Evolutionary conservation across 306 rosid species (phyloP).

Genomic region (Begonia fuchsioides): DNA sequence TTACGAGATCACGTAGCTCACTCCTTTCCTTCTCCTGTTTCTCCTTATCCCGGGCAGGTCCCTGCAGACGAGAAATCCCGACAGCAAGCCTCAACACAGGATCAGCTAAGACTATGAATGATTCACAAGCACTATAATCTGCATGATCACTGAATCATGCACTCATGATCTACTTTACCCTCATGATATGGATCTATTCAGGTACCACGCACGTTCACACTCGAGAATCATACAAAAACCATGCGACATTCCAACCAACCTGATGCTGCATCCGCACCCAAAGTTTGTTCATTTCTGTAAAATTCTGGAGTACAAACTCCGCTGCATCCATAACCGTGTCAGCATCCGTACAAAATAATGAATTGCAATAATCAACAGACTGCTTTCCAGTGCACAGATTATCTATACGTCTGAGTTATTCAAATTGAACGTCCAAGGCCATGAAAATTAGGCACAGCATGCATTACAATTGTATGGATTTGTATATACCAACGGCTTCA

Average conservation of each 20-base stretch:
- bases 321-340: constrained; percentile 44
- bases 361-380: no score
- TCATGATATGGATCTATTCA: constrained; percentile 39
- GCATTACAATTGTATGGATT: no score
- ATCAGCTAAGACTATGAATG: no score
- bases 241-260: constrained; percentile 23
- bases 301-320: no score
- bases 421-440: no score
- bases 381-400: no score
- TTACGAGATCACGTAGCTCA: constrained; percentile 98
- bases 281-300: no score
- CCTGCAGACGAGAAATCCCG: constrained; percentile 99
- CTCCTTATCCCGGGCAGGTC: constrained; percentile 96
- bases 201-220: constrained; percentile 34
- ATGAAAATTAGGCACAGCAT: no score
- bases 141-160: constrained; percentile 64
- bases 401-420: no score
- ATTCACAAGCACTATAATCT: constrained; percentile 57
- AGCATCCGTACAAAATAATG: constrained; percentile 23
- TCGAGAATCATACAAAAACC: constrained; percentile 3
- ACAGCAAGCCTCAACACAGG: constrained; percentile 99
- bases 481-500: no score
- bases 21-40: constrained; percentile 94
- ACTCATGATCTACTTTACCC: constrained; percentile 33
- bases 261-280: no score